Evolutionary conservation across 2,329 filamentous ascomycete species (phyloP), one percentile per base, ranked within the genome.

Genomic region (Scortechinia acanthostroma): DNA sequence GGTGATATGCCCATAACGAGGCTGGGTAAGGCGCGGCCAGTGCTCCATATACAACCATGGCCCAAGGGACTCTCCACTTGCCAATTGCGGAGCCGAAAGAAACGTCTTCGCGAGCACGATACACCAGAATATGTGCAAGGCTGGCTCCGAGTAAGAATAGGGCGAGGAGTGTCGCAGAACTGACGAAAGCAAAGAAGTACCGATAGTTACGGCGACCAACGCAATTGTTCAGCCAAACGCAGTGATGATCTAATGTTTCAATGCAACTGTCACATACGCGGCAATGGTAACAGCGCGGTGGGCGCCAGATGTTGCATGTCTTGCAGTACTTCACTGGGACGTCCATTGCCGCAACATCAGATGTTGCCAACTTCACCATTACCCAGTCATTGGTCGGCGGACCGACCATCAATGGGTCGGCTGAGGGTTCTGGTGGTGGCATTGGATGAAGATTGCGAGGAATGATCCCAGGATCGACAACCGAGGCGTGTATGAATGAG

Each of bases 201-300:
- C 93, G 88, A 67, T 98, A 98, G 67, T 98, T 98, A 55, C 93
- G 88, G 52, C 91, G 85, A 37, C 93, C 93, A 43, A 98, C 86
- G 53, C 93, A 98, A 62, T 98, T 98, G 68, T 98, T 98, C 51
- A 98, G 78, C 93, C 93, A 98, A 15, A 97, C 91, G 58, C 93
- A 98, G 65, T 98, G 93, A 58, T 98, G 93, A 58, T 98, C 93
- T 53, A 96, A 89, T 0, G 90, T 95, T 64, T 98, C 93, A 48
- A 98, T 80, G 61, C 93, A 98, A 62, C 94, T 96, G 65, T 98
- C 91, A 66, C 93, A 98, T 21, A 95, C 77, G 47, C 93, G 87
- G 65, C 93, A 98, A 66, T 98, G 93, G 59, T 98, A 94, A 47
- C 89, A 90, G 47, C 93, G 87, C 21, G 91, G 91, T 25, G 93